These are phyloP conservation scores for Aureococcus anophagefferens DNA, from an alignment of 108 stramenopile genomes.

Conservation along the genomic window DNA sequence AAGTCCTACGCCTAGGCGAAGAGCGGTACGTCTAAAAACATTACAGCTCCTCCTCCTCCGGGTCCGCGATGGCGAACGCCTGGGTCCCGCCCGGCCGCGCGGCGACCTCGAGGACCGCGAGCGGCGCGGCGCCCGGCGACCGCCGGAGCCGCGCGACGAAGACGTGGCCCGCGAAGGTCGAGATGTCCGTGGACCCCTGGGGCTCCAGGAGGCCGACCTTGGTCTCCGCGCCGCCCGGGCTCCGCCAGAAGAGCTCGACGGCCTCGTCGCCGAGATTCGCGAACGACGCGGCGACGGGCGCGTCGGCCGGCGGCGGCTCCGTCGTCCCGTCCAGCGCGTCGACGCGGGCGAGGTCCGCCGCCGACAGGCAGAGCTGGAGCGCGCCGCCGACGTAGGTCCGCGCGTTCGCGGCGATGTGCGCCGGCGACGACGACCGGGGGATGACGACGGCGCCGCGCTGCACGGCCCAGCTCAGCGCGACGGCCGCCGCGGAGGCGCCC, in stretches of 20 bases:
- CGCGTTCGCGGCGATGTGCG: conserved; percentile 17
- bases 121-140: no score
- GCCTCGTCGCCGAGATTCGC: background rate
- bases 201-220: no score
- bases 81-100: no score
- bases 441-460: conserved; percentile 20
- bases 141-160: no score
- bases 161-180: no score
- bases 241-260: background rate
- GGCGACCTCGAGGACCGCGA: no score
- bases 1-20: background rate
- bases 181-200: no score
- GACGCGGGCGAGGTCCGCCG: background rate
- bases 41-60: no score
- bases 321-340: background rate
- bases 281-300: background rate
- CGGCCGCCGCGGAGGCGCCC: no score
- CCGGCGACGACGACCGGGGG: conserved; percentile 16
- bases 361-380: background rate
- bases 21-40: no score
- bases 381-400: background rate
- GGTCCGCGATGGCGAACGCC: no score
- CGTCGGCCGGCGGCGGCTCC: background rate
- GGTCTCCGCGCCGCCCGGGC: no score
- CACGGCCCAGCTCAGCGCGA: conserved; percentile 24